These are phyloP conservation scores for Candida ulmi DNA, from an alignment of 805 yeast genomes.

Conservation along the genomic window DNA sequence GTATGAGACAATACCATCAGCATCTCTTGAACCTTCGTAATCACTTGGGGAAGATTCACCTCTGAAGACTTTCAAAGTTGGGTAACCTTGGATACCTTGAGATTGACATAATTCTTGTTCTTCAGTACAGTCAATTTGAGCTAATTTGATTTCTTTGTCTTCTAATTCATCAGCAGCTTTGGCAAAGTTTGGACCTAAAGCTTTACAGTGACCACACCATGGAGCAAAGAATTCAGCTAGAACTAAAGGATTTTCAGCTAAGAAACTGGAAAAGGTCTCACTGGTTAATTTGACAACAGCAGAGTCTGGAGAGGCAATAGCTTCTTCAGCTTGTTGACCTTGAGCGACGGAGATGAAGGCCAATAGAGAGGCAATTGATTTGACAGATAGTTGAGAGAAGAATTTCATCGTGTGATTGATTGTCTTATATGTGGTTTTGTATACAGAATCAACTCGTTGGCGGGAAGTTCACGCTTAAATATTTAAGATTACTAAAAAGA, in stretches of 20 bases:
- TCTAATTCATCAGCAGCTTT: conserved; percentile 64
- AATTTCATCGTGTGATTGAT: conserved; percentile 37
- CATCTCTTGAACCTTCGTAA: conserved; percentile 81
- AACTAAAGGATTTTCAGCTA: conserved; percentile 70
- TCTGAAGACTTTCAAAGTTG: conserved; percentile 75
- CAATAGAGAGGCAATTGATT: conserved; percentile 35
- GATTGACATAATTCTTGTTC: conserved; percentile 65
- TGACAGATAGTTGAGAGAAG: conserved; percentile 25
- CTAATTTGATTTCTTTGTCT: conserved; percentile 61
- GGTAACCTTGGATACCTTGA: conserved; percentile 74
- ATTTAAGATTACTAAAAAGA: no score
- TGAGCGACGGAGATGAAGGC: conserved; percentile 27
- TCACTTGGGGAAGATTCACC: conserved; percentile 42
- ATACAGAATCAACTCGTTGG: no score
- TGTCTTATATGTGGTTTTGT: no score
- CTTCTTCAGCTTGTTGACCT: conserved; percentile 47
- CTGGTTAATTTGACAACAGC: conserved; percentile 79
- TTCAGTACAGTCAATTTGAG: conserved; percentile 82
- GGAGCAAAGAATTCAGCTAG: conserved; percentile 89
- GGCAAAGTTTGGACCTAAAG: conserved; percentile 73
- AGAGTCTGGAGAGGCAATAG: conserved; percentile 74
- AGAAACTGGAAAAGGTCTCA: conserved; percentile 58
- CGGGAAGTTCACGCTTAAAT: no score
- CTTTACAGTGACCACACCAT: conserved; percentile 98
- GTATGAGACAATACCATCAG: conserved; percentile 69